phyloP scores from a whole-genome alignment of 148 eudicot genomes.

The Simmondsia chinensis region DNA sequence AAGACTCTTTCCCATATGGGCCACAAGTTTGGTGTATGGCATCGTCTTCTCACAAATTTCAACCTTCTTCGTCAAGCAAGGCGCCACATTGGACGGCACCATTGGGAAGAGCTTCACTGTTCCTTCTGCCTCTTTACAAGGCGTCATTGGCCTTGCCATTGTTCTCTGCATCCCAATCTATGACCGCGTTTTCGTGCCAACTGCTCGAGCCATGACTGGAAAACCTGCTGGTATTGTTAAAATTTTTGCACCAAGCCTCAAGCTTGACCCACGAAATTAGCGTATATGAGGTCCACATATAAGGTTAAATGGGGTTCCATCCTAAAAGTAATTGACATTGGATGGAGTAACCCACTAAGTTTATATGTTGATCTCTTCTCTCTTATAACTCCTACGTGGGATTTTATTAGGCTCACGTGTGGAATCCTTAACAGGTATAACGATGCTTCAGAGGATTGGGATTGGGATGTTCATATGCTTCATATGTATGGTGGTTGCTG shows the following conservation, averaged over 20 bases:
- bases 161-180: slow-evolving; percentile 49
- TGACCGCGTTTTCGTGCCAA: slow-evolving; percentile 51
- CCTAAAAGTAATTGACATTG: too few relatives aligned
- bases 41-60: slow-evolving; percentile 48
- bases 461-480: slow-evolving; percentile 36
- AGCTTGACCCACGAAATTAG: too few relatives aligned
- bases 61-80: slow-evolving; percentile 74
- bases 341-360: too few relatives aligned
- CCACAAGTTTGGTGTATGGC: slow-evolving; percentile 36
- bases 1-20: slow-evolving; percentile 59
- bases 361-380: too few relatives aligned
- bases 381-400: too few relatives aligned
- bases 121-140: slow-evolving; percentile 65
- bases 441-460: slow-evolving; percentile 59
- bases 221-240: slow-evolving; percentile 60
- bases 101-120: slow-evolving; percentile 26
- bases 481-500: slow-evolving; percentile 47
- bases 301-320: too few relatives aligned
- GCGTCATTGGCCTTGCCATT: slow-evolving; percentile 28
- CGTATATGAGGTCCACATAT: too few relatives aligned
- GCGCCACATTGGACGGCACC: slow-evolving; percentile 57
- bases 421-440: too few relatives aligned
- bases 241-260: too few relatives aligned
- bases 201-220: slow-evolving; percentile 32
- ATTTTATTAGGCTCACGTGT: too few relatives aligned